Evolutionary conservation across 306 rosid species (phyloP).

Genomic region (Trifolium subterraneum): DNA sequence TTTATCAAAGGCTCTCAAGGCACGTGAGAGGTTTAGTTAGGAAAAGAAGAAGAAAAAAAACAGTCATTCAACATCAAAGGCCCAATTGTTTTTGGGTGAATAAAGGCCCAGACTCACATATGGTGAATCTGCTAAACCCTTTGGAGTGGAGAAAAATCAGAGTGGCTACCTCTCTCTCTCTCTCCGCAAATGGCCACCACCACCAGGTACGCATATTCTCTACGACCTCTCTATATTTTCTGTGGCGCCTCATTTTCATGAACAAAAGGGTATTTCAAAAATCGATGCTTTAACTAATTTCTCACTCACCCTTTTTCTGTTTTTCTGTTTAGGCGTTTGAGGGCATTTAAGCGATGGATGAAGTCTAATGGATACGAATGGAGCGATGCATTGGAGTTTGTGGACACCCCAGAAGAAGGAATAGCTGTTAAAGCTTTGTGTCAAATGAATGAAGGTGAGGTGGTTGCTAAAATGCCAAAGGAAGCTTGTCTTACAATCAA

Average conservation of each 20-base stretch:
- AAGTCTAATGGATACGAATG: slow-evolving; percentile 59
- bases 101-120: no score
- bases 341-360: slow-evolving; percentile 97
- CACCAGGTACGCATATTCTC: slow-evolving; percentile 45
- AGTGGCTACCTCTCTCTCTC: neutral
- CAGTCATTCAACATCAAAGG: no score
- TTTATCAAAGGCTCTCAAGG: no score
- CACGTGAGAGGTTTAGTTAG: no score
- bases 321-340: slow-evolving; percentile 59
- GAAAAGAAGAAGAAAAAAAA: no score
- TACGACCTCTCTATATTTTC: neutral
- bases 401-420: slow-evolving; percentile 57
- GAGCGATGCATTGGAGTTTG: slow-evolving; percentile 65
- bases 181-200: slow-evolving; percentile 35
- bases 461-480: slow-evolving; percentile 85
- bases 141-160: no score
- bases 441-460: slow-evolving; percentile 67
- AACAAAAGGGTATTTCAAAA: slow-evolving; percentile 4
- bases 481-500: slow-evolving; percentile 70
- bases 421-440: slow-evolving; percentile 64
- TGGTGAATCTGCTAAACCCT: no score
- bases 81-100: no score
- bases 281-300: slow-evolving; percentile 1
- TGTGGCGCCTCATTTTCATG: neutral
- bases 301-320: neutral